Conservation (phyloP, 2,329 filamentous ascomycete species). For the Pseudogymnoascus sp. region DNA sequence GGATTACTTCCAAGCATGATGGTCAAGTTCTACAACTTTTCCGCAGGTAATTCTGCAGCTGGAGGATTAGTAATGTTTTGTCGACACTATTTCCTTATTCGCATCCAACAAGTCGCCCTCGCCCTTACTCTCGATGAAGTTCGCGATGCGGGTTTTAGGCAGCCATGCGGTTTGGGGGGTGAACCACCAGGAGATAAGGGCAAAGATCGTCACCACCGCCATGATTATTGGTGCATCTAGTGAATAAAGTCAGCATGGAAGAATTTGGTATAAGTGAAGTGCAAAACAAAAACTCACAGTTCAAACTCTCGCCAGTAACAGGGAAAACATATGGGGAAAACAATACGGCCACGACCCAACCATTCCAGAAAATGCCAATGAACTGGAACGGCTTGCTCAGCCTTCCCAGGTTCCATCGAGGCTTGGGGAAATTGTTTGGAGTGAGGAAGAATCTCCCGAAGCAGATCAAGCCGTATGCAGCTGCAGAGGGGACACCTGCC, state of each 20-base stretch:
- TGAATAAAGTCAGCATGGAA: not conserved
- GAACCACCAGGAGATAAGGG: constrained; percentile 41
- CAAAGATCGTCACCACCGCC: constrained; percentile 41
- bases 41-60: too few species aligned
- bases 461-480: constrained; percentile 45
- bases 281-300: constrained; percentile 30
- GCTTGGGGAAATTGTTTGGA: constrained; percentile 40
- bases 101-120: not conserved
- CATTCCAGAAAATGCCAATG: constrained; percentile 42
- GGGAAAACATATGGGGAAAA: constrained; percentile 41
- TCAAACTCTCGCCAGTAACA: constrained; percentile 36
- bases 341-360: constrained; percentile 41
- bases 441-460: constrained; percentile 41
- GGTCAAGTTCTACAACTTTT: too few species aligned
- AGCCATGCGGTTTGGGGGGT: constrained; percentile 41
- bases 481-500: constrained; percentile 44
- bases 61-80: not conserved
- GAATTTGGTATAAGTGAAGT: constrained; percentile 6
- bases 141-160: constrained; percentile 37
- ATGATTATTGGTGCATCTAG: constrained; percentile 45
- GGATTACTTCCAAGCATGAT: too few species aligned
- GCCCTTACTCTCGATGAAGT: constrained; percentile 31
- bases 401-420: constrained; percentile 39
- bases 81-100: not conserved
- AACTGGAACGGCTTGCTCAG: constrained; percentile 41